Evolutionary conservation across 257 asterid genomes (phyloP).

Genomic region (Dorcoceras hygrometricum): DNA sequence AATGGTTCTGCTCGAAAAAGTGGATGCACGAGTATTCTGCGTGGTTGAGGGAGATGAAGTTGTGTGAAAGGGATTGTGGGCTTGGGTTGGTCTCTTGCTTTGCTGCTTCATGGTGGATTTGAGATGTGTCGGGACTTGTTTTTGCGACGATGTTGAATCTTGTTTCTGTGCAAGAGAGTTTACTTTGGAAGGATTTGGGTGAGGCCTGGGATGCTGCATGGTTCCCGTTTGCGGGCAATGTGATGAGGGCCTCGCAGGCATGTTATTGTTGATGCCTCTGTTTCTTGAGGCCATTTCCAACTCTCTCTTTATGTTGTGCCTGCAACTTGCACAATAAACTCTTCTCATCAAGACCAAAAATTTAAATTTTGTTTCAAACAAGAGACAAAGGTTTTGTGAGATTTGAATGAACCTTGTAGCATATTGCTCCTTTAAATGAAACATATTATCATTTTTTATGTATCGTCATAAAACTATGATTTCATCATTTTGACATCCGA

Average conservation of each 20-base stretch:
- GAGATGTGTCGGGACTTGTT: slow-evolving; percentile 46
- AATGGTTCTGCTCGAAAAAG: background rate
- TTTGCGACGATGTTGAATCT: slow-evolving; percentile 28
- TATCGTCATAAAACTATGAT: no score
- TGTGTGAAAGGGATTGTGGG: slow-evolving; percentile 7
- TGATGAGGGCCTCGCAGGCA: no score
- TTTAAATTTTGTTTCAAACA: no score
- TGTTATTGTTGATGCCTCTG: slow-evolving; percentile 32
- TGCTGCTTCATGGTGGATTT: slow-evolving; percentile 44
- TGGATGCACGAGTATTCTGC: background rate
- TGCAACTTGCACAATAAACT: no score
- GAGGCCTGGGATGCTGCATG: slow-evolving; percentile 19
- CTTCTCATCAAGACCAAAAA: no score
- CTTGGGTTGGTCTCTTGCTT: slow-evolving; percentile 30
- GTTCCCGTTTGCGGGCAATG: no score
- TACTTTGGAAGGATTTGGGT: slow-evolving; percentile 29
- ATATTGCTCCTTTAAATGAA: no score
- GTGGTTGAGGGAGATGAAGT: no score
- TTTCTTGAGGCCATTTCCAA: slow-evolving; percentile 51
- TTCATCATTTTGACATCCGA: no score
- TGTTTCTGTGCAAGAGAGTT: slow-evolving; percentile 24
- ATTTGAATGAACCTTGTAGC: no score
- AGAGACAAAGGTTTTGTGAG: no score
- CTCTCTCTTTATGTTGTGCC: slow-evolving; percentile 11
- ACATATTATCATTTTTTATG: no score